A percentile compares a stretch with the other conserved stretches of the same genome.
Evolutionary conservation across 2,329 filamentous ascomycete genomes (phyloP).

Genomic region (Trichoderma atroviride): DNA sequence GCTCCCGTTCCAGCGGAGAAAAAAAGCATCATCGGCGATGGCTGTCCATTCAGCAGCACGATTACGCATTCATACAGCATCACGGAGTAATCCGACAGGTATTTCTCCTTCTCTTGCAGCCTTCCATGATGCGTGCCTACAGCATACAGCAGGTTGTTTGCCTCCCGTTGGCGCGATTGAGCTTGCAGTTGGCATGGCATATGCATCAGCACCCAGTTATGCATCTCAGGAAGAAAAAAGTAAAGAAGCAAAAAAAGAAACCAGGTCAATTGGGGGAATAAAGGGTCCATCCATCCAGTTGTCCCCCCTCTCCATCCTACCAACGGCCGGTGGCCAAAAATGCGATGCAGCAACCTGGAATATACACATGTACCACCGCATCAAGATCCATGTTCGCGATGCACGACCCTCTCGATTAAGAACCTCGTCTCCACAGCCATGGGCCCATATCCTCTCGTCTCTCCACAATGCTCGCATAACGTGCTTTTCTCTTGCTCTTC

Average conservation of each 20-base stretch:
- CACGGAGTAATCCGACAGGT: neutral
- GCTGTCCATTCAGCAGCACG: neutral
- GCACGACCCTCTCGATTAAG: conserved; percentile 23
- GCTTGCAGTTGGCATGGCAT: conserved; percentile 9
- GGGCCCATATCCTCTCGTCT: neutral
- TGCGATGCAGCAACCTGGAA: conserved; percentile 8
- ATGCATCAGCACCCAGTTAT: conserved; percentile 17
- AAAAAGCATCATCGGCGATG: neutral
- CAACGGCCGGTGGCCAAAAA: neutral
- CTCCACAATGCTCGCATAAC: conserved; percentile 9
- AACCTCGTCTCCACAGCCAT: conserved; percentile 14
- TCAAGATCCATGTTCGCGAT: conserved; percentile 15
- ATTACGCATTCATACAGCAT: neutral
- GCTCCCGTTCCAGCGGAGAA: neutral
- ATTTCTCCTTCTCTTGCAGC: conserved; percentile 11
- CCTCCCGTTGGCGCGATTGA: neutral
- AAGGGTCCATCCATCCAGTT: neutral
- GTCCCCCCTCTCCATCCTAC: neutral
- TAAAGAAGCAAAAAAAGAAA: neutral
- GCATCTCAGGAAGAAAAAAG: neutral
- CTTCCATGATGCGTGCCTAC: neutral
- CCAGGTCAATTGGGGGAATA: neutral
- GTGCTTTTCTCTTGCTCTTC: neutral
- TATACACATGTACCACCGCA: neutral
- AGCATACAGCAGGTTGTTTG: neutral